Evolutionary conservation across 2,329 filamentous ascomycete species (phyloP).

Genomic region (Golovinomyces cichoracearum): DNA sequence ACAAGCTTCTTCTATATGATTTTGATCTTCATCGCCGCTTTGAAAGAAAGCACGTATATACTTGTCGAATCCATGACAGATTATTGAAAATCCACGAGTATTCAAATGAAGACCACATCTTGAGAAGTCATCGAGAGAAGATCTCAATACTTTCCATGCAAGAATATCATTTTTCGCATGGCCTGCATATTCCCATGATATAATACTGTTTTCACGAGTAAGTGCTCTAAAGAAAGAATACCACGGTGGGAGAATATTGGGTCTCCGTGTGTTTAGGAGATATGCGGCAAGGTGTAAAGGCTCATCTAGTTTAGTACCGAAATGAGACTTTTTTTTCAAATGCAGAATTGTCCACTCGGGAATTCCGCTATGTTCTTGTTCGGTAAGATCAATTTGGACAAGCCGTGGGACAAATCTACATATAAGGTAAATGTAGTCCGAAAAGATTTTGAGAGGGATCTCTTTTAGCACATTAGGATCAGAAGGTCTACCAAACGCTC

Average conservation of each 20-base stretch:
- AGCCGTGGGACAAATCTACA: slow-evolving; percentile 1
- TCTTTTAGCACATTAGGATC: not conserved
- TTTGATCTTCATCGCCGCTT: not conserved
- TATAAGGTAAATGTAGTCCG: not conserved
- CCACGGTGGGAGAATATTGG: slow-evolving; percentile 18
- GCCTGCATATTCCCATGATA: slow-evolving; percentile 5
- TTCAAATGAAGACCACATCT: slow-evolving; percentile 11
- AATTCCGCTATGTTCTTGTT: not conserved
- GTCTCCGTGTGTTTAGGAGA: slow-evolving; percentile 6
- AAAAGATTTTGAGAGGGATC: not conserved
- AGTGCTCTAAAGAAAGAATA: slow-evolving; percentile 19
- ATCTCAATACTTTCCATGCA: slow-evolving; percentile 9
- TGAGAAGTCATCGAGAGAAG: slow-evolving; percentile 9
- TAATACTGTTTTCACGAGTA: slow-evolving; percentile 10
- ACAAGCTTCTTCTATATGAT: slow-evolving; percentile 8
- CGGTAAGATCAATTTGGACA: not conserved
- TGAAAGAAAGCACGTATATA: slow-evolving; percentile 7
- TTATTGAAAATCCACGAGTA: slow-evolving; percentile 9
- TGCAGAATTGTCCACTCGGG: not conserved
- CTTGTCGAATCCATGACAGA: slow-evolving; percentile 11
- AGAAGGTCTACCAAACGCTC: not conserved
- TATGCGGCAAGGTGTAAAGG: slow-evolving; percentile 5
- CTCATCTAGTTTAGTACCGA: slow-evolving; percentile 2
- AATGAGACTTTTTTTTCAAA: not conserved
- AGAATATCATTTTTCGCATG: slow-evolving; percentile 9